Evolutionary conservation across 805 yeast genomes (phyloP), one percentile per base, ranked within the genome.

Genomic region (Jamesozyma jinghongensis): DNA sequence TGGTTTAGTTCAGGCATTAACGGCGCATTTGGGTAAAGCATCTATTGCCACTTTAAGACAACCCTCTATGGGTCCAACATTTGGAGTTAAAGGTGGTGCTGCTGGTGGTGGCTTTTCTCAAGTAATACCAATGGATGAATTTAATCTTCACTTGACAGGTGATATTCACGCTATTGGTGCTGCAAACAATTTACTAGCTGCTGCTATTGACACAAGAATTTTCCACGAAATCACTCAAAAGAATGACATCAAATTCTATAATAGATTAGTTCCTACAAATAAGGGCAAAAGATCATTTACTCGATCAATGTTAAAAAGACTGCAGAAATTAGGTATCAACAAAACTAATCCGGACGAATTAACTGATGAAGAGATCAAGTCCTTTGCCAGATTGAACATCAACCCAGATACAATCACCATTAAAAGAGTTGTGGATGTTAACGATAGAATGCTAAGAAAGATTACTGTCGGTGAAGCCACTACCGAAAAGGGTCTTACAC

Each of bases 61-160:
- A 63, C 97, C 97, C 22, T 83, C 94, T 11, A 86, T 90, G 96
- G 97, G 97, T 31, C 98, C 98, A 36, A 90, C 97, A n/a, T 90
- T 90, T 56, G 98, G 98, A 62, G 87, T 90, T 54, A 90, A 90
- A 68, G 98, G 98, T 57, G 97, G 97, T 63, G 98, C 98, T 44
- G 97, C 97, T 16, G 98, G 98, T 53, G 98, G 97, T 59, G 97
- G 97, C 34, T 90, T 86, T 65, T 75, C 97, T 2, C 97, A 90
- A 67, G 97, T 90, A 34, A 88, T 90, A 54, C 97, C 97, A 38
- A 90, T 90, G 97, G 98, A 90, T 64, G 97, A 90, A 67, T 90
- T 90, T 72, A 90, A 92, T 70, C 78, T 90, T 85, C 97, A 90
- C 61, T 72, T 90, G 52, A 90, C 97, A 40, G 97, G 97, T 59